Percentiles rank a stretch among this genome's conserved stretches.
Conservation (phyloP, 2,329 filamentous ascomycete genomes). For the Diplodia scrobiculata region DNA sequence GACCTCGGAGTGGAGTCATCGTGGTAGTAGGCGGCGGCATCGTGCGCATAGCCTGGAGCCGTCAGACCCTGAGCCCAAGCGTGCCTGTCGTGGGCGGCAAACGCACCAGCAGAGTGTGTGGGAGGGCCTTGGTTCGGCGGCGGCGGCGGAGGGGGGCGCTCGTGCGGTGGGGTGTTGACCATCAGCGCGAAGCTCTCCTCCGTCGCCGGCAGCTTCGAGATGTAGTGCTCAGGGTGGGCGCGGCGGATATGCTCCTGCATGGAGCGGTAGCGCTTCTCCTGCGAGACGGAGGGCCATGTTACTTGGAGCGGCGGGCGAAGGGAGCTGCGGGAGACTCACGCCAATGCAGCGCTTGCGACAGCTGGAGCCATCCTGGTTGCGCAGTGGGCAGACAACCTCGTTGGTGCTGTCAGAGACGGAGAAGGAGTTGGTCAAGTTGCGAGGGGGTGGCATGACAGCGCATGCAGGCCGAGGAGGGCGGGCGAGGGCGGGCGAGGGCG, state of each 20-base stretch:
- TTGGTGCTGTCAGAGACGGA: constrained; percentile 89
- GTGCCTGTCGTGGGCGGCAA: constrained; percentile 27
- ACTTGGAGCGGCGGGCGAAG: constrained; percentile 32
- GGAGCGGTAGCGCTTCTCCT: constrained; percentile 95
- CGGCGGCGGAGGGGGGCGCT: constrained; percentile 61
- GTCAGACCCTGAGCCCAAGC: constrained; percentile 31
- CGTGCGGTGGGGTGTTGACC: constrained; percentile 85
- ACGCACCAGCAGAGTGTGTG: constrained; percentile 25
- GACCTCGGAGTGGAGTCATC: constrained; percentile 69
- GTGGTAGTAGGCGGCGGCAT: constrained; percentile 67
- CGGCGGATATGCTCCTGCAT: constrained; percentile 99
- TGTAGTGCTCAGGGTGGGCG: constrained; percentile 95
- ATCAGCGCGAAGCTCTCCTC: constrained; percentile 97
- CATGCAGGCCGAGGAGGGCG: constrained; percentile 48
- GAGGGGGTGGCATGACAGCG: constrained; percentile 75
- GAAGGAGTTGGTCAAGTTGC: constrained; percentile 84
- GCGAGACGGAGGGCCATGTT: constrained; percentile 41
- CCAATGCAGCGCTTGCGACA: constrained; percentile 97
- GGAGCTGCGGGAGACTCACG: constrained; percentile 65
- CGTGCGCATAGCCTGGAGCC: constrained; percentile 55
- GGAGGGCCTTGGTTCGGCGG: constrained; percentile 43
- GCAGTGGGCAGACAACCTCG: constrained; percentile 94
- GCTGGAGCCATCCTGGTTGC: constrained; percentile 93
- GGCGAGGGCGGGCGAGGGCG: constrained; percentile 39
- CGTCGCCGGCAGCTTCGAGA: constrained; percentile 94